phyloP scores from a whole-genome alignment of 352 stramenopile genomes.

The Pythium plurisporium region DNA sequence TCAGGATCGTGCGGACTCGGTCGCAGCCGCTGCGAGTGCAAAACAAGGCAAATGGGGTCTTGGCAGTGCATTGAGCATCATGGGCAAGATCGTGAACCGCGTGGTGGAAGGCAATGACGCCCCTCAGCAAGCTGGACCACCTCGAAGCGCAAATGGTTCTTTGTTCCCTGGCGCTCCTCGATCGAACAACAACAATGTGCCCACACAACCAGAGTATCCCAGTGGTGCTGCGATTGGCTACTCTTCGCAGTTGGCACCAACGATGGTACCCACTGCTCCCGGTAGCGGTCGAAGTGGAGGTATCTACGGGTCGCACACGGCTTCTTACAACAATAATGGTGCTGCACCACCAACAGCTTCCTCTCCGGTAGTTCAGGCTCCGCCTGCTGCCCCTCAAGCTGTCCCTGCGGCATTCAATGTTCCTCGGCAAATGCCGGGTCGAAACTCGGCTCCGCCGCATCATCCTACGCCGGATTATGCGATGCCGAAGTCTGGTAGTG shows the following conservation, averaged over 20 bases:
- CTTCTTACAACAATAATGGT: neutral
- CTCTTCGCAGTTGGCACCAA: slow-evolving; percentile 8
- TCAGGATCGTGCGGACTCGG: slow-evolving; percentile 64
- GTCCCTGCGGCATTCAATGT: slow-evolving; percentile 14
- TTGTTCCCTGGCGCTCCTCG: slow-evolving; percentile 36
- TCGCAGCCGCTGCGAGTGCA: slow-evolving; percentile 37
- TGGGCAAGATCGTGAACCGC: slow-evolving; percentile 85
- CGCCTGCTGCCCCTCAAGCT: neutral
- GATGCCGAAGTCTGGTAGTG: slow-evolving; percentile 15
- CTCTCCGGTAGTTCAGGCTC: neutral
- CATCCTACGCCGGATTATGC: slow-evolving; percentile 7
- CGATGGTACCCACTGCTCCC: slow-evolving; percentile 1
- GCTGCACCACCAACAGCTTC: neutral
- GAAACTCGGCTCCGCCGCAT: slow-evolving; percentile 10
- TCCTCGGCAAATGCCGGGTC: slow-evolving; percentile 10
- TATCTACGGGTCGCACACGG: neutral
- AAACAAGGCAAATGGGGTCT: slow-evolving; percentile 78
- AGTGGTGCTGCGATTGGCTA: slow-evolving; percentile 19
- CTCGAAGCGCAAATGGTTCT: slow-evolving; percentile 20
- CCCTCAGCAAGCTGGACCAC: slow-evolving; percentile 6
- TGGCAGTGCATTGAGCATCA: slow-evolving; percentile 75
- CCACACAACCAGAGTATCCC: slow-evolving; percentile 23
- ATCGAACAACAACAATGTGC: slow-evolving; percentile 19
- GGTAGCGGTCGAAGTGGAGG: slow-evolving; percentile 15
- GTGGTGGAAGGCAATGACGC: slow-evolving; percentile 76